These are phyloP conservation scores for Nigrospora oryzae DNA, from an alignment of 2,329 filamentous ascomycete genomes.

Conservation along the genomic window DNA sequence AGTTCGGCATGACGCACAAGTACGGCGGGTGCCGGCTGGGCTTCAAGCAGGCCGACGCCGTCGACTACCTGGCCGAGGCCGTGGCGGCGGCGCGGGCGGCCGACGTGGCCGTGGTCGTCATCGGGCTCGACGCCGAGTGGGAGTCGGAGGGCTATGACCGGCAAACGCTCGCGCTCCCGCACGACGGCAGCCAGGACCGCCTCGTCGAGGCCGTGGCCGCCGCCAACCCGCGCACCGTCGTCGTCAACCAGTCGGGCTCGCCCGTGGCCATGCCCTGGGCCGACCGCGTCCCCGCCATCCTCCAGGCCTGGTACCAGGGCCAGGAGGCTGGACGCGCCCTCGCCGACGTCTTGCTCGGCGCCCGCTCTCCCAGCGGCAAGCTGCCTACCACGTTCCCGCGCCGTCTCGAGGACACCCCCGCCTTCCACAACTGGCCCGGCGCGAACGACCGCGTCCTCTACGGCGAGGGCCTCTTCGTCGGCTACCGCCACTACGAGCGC, in stretches of 20 bases:
- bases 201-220: slow-evolving; percentile 53
- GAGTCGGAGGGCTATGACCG: slow-evolving; percentile 68
- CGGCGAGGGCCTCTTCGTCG: slow-evolving; percentile 65
- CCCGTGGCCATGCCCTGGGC: slow-evolving; percentile 66
- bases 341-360: slow-evolving; percentile 57
- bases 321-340: slow-evolving; percentile 62
- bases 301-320: slow-evolving; percentile 66
- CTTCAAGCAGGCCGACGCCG: slow-evolving; percentile 57
- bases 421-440: slow-evolving; percentile 65
- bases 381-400: slow-evolving; percentile 61
- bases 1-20: slow-evolving; percentile 49
- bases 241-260: slow-evolving; percentile 63
- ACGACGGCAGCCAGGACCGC: slow-evolving; percentile 48
- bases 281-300: slow-evolving; percentile 52
- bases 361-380: slow-evolving; percentile 58
- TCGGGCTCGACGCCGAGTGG: slow-evolving; percentile 66
- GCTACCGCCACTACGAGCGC: slow-evolving; percentile 65
- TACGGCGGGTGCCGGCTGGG: slow-evolving; percentile 66
- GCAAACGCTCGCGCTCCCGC: slow-evolving; percentile 50
- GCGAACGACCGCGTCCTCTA: slow-evolving; percentile 62
- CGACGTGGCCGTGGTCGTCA: slow-evolving; percentile 60
- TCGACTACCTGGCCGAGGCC: slow-evolving; percentile 56
- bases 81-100: slow-evolving; percentile 51
- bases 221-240: slow-evolving; percentile 57
- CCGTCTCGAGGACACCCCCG: slow-evolving; percentile 56